Base-by-base conservation (phyloP, 139 green algal species). In the Chlorella vulgaris region DNA sequence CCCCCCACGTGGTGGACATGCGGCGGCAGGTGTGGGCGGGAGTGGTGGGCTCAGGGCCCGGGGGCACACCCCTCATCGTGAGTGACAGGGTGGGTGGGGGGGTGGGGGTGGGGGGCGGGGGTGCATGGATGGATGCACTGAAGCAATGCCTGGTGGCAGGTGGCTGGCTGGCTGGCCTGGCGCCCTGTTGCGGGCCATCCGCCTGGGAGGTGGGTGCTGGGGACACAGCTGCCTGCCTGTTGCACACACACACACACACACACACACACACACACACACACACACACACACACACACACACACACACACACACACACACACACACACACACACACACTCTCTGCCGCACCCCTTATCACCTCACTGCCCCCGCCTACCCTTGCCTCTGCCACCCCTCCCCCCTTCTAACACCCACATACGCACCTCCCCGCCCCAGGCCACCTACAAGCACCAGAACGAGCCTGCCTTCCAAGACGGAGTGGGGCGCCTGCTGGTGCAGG, bases 1-100 rank as follows among this genome's bases (percentile, higher is more conserved):
- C 91, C 7, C 85, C 86, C 8, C 96, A 99, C 76, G 94, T 98
- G 78, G 91, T 99, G 33, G 91, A 98, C 84, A 95, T 96, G 88
- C 55, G 62, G 62, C 81, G 82, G 29, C 95, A 98, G 87, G 74
- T 80, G 58, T 80, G 74, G 74, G 74, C 74, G 38, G 74, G 74
- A 26, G 58, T 80, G 58, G 74, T 84, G 68, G 79, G 79, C 28
- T 21, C 61, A 3, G 80, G 62, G 10, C 71, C 62, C 18, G 53
- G 43, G n/a, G 71, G 81, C 71, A 47, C 42, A 19, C 42, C 35
- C 2, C 80, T 84, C 4, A 69, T 51, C 24, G 74, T 81, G 60
- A 81, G 74, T 40, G 69, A 15, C 7, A 24, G 42, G 28, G 5
- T 38, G 15, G 1, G n/a, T 8, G 39, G 7, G 62, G n/a, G n/a